These are phyloP conservation scores for Fagopyrum homotropicum DNA, from an alignment of 148 eudicot species.

Conservation along the genomic window DNA sequence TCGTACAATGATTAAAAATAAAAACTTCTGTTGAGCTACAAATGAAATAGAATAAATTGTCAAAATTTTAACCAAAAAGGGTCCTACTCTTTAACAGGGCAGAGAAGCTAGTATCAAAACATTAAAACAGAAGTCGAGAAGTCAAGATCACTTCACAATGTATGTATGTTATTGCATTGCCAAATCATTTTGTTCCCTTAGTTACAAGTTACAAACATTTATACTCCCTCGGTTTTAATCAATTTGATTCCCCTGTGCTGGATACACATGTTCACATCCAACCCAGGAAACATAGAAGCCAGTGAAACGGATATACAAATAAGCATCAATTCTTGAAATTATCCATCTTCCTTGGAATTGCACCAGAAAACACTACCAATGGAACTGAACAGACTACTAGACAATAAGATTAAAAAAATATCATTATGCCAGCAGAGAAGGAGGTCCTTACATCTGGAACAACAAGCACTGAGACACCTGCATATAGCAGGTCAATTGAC, in stretches of 20 bases:
- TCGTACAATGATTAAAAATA: not conserved
- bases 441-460: slow-evolving; percentile 35
- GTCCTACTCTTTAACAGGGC: not conserved
- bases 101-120: not conserved
- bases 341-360: too few relatives aligned
- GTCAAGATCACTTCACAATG: not conserved
- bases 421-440: not conserved
- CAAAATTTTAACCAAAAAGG: not conserved
- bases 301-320: too few relatives aligned
- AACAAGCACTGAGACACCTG: slow-evolving; percentile 31
- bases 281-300: too few relatives aligned
- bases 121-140: not conserved
- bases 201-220: not conserved
- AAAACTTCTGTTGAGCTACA: not conserved
- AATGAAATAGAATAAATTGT: not conserved
- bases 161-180: too few relatives aligned
- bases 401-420: not conserved
- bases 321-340: too few relatives aligned
- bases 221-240: not conserved
- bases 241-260: not conserved
- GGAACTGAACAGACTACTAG: not conserved
- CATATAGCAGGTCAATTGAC: slow-evolving; percentile 53
- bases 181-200: too few relatives aligned
- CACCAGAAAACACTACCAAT: not conserved
- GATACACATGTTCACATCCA: too few relatives aligned